Conservation (phyloP, 768 basidiomycete genomes). For the Podaxis sp. region DNA sequence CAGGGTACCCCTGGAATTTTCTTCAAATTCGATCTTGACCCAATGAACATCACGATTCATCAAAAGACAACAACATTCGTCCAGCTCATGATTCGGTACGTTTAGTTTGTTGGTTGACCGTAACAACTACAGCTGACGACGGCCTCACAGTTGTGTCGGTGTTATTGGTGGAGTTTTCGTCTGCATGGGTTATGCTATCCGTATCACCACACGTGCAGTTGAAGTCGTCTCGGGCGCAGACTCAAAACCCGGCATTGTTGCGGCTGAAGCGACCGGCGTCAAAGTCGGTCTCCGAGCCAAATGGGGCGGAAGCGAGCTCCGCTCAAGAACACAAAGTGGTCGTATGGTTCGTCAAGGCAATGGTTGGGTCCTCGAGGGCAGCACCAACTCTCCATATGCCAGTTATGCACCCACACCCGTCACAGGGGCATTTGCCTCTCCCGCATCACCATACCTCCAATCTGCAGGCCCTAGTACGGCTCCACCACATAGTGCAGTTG, state of each 20-base stretch:
- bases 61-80: slow-evolving; percentile 84
- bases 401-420: slow-evolving; percentile 33
- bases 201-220: slow-evolving; percentile 61
- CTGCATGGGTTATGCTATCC: slow-evolving; percentile 76
- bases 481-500: slow-evolving; percentile 18
- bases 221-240: slow-evolving; percentile 61
- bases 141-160: slow-evolving; percentile 61
- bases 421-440: slow-evolving; percentile 24
- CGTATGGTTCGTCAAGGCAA: slow-evolving; percentile 55
- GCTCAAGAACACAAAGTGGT: slow-evolving; percentile 45
- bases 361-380: slow-evolving; percentile 60
- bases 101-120: slow-evolving; percentile 29
- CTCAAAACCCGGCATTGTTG: slow-evolving; percentile 49
- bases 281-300: slow-evolving; percentile 55
- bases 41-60: slow-evolving; percentile 78
- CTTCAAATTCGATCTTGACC: slow-evolving; percentile 98
- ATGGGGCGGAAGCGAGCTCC: slow-evolving; percentile 66
- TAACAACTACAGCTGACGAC: background rate
- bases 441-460: slow-evolving; percentile 29
- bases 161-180: slow-evolving; percentile 92
- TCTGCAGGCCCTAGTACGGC: slow-evolving; percentile 17
- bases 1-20: slow-evolving; percentile 90
- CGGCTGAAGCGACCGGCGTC: slow-evolving; percentile 62
- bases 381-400: slow-evolving; percentile 32
- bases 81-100: slow-evolving; percentile 67